Percentiles rank a stretch among this genome's conserved stretches.
These are phyloP conservation scores for Monosporascus sp. DNA, from an alignment of 2,329 filamentous ascomycete genomes.

Conservation along the genomic window DNA sequence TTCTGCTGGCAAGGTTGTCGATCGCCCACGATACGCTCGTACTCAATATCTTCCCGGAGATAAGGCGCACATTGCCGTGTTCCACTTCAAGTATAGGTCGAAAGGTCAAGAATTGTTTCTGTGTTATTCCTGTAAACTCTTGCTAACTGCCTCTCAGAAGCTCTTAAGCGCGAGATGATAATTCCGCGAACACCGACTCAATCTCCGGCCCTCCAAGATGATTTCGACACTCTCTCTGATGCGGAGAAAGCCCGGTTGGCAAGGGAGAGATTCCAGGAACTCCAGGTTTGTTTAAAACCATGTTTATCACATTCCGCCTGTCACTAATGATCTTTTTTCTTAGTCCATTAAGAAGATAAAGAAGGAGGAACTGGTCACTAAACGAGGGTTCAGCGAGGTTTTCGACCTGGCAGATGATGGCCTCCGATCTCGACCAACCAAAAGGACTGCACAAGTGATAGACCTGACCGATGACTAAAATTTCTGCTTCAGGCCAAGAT, in stretches of 20 bases:
- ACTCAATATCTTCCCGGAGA: conserved; percentile 8
- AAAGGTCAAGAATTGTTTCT: conserved; percentile 16
- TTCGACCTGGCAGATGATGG: conserved; percentile 21
- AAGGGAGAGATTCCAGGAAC: conserved; percentile 21
- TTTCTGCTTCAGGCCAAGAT: not conserved
- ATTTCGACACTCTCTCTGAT: conserved; percentile 14
- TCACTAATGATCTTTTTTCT: not conserved
- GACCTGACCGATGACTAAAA: conserved; percentile 20
- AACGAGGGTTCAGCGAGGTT: conserved; percentile 21
- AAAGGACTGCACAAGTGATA: conserved; percentile 11
- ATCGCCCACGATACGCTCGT: not conserved
- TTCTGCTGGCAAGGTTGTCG: not conserved
- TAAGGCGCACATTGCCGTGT: conserved; percentile 18
- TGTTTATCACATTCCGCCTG: not conserved
- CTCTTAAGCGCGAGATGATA: conserved; percentile 25
- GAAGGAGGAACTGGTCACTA: conserved; percentile 12
- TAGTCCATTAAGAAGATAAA: conserved; percentile 11
- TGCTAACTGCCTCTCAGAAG: conserved; percentile 15
- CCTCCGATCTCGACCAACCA: conserved; percentile 1
- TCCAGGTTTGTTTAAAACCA: conserved; percentile 15
- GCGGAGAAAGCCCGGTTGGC: conserved; percentile 24
- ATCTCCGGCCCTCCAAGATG: conserved; percentile 5
- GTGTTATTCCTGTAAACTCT: not conserved
- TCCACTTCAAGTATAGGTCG: conserved; percentile 29
- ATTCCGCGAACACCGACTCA: conserved; percentile 21